Evolutionary conservation across 2,329 filamentous ascomycete genomes (phyloP), one percentile per base, ranked within the genome.

Genomic region (Penicillium sp.): DNA sequence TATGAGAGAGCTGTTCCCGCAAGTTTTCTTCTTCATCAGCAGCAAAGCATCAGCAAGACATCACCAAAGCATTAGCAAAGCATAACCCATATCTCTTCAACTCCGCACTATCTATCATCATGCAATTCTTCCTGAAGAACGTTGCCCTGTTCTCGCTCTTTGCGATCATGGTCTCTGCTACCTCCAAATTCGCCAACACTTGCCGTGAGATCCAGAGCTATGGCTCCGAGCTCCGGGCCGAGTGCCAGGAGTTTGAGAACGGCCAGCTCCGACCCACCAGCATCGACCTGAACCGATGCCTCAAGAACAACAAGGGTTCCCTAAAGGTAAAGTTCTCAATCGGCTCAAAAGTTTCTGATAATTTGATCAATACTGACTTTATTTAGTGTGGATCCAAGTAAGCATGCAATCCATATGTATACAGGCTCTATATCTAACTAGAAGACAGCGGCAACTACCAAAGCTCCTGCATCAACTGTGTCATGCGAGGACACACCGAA

Each of bases 241-340:
- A 54, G 12, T 59, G 54, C 38, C 52, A 29, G 8, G 56, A 49
- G 15, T 42, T 23, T 29, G 47, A 55, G 33, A 43, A 59, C 38
- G 56, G 56, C 3, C 41, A 47, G 32, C 31, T 50, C 4, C 47
- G 25, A 7, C 38, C 25, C 3, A 55, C 40, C 37, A 44, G 40
- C n/a, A 35, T 59, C 10, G 47, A 59, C n/a, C 25, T 59, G 29
- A 59, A 57, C 47, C 50, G 49, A 3, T 59, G 56, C 27, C 31
- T 59, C 42, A 59, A 52, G 44, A 59, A 57, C 24, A 28, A 38
- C 28, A 59, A 59, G 37, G 56, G 52, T 24, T 37, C 31, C 5
- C 12, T n/a, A 31, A 23, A 23, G 20, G 20, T 23, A 23, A 23
- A 4, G 3, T 23, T 23, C 15, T 18, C 15, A 18, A 18, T 23